Evolutionary conservation across 345 rosid genomes (phyloP), one percentile per base, ranked within the genome.

Genomic region (Fremontodendron californicum): DNA sequence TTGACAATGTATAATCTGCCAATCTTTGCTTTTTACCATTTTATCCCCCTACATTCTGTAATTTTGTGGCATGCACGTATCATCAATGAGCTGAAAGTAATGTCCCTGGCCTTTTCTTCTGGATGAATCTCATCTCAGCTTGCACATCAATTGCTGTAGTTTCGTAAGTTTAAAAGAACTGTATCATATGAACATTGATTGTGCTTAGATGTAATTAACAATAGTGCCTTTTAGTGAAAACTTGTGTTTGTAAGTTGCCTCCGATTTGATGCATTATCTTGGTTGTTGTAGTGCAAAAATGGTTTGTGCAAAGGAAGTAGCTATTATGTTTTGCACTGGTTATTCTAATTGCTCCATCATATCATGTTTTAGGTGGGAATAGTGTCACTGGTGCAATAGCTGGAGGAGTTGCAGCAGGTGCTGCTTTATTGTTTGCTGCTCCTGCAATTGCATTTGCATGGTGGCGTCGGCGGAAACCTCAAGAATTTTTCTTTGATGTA

Each of bases 381-480:
- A 85, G 96, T 81, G 85, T 85, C 23, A 96, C 99, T 70, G 97
- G 94, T 81, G 99, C 98, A 35, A 96, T 96, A 75, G 99, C 98
- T 27, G 99, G 99, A 69, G 99, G 99, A 87, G 99, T 96, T 70
- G 98, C 99, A 48, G 99, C 98, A 54, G 98, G 98, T 86, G 98
- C 98, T 78, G 98, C 99, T 31, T 84, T 96, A 76, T 81, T 96
- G 52, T 96, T 92, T 88, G 99, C 98, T 67, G 98, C 98, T 43
- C 99, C 99, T 78, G 99, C 98, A 63, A 85, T 96, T 73, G 94
- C 97, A 55, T 96, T 96, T 88, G 98, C 99, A 68, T 92, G 92
- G 94, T 96, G 97, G 97, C 94, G 89, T 23, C 87, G 99, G 77
- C 89, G 98, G 83, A 96, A 88, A 80, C 97, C 98, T 39, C 93